phyloP scores from a whole-genome alignment of 371 early-diverging fungal genomes.

The Lichtheimia ramosa region DNA sequence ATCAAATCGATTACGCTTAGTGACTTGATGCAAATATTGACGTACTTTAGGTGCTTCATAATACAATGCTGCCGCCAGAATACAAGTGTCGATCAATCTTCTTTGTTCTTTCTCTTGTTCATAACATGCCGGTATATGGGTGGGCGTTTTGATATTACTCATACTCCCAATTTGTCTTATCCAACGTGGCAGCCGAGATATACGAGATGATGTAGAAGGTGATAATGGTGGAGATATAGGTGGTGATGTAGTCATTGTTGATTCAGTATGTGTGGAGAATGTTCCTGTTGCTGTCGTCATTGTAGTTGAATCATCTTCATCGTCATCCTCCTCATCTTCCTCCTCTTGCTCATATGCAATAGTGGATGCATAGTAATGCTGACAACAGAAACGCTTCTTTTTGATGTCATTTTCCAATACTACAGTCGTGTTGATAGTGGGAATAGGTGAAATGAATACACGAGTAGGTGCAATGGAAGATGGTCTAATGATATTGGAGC shows the following conservation, averaged over 20 bases:
- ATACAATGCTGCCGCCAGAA: conserved; percentile 13
- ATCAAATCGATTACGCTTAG: conserved; percentile 14
- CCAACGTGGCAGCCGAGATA: conserved; percentile 11
- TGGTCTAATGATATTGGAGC: not conserved
- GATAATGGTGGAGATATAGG: conserved; percentile 9
- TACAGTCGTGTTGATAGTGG: conserved; percentile 2
- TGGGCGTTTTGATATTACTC: not conserved
- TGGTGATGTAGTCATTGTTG: conserved; percentile 2
- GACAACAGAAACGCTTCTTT: not conserved
- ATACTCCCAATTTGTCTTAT: conserved; percentile 10
- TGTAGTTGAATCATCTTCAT: not conserved
- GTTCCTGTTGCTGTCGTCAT: not conserved
- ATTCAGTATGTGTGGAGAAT: not conserved
- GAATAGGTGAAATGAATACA: conserved; percentile 21
- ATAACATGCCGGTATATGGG: not conserved
- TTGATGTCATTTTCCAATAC: not conserved
- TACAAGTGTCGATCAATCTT: not conserved
- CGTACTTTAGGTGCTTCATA: conserved; percentile 21
- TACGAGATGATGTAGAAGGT: not conserved
- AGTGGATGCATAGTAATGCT: not conserved
- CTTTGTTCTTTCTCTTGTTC: not conserved
- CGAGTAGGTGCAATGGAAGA: conserved; percentile 13
- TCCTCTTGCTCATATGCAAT: too few relatives aligned
- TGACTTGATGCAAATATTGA: conserved; percentile 15
- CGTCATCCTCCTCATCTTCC: not conserved